Evolutionary conservation across 192 early-diverging fungal genomes (phyloP).

Genomic region (Lunasporangiospora selenospora): DNA sequence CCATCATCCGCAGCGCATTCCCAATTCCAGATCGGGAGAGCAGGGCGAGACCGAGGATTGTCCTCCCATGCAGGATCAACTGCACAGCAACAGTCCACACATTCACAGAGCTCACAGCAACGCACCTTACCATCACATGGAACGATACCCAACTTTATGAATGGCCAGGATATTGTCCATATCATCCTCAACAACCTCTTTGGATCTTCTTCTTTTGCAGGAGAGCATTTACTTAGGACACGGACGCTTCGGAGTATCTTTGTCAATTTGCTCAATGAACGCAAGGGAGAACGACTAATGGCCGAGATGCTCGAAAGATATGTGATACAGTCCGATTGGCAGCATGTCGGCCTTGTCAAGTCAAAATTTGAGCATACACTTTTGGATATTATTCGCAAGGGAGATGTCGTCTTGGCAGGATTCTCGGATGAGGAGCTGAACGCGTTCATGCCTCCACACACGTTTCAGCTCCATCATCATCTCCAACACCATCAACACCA

Average conservation of each 20-base stretch:
- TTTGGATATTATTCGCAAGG: constrained; percentile 31
- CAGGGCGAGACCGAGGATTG: constrained; percentile 16
- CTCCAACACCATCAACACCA: constrained; percentile 1
- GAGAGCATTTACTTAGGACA: constrained; percentile 25
- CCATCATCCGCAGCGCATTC: not conserved
- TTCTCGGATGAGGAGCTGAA: constrained; percentile 41
- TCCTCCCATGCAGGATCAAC: constrained; percentile 9
- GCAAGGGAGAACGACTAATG: constrained; percentile 49
- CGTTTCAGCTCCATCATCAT: constrained; percentile 1
- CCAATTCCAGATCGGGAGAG: constrained; percentile 7
- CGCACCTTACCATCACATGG: constrained; percentile 2
- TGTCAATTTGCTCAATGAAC: constrained; percentile 25
- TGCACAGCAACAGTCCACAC: not conserved
- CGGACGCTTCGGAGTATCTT: constrained; percentile 24
- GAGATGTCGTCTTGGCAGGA: constrained; percentile 23
- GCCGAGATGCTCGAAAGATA: constrained; percentile 48
- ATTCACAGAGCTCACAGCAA: not conserved
- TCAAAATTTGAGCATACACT: constrained; percentile 27
- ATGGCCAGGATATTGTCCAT: constrained; percentile 37
- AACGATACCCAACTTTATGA: constrained; percentile 32
- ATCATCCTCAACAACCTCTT: constrained; percentile 41
- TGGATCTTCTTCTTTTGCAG: constrained; percentile 33
- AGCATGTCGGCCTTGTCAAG: constrained; percentile 26
- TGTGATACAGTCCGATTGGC: constrained; percentile 43
- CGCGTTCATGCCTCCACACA: constrained; percentile 2